Base-by-base conservation (phyloP, 805 yeast species). In the Wickerhamomyces xylosicus region DNA sequence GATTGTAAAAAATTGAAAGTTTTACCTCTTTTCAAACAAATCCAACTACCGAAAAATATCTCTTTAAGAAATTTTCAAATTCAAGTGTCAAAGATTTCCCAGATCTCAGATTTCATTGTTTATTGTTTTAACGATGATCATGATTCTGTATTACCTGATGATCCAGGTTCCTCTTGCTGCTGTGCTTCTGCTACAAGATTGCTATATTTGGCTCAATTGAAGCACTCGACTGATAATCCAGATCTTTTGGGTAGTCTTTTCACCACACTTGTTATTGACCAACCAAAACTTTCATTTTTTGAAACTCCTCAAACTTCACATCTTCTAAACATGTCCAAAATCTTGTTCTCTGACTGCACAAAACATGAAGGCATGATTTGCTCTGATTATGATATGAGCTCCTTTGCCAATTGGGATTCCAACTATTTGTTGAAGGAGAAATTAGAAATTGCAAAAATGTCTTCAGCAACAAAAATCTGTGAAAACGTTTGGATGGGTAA, bases 11-110 rank as follows among this genome's bases (percentile, higher is more conserved):
- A 50, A 25, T 39, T 67, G 40, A 42, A 50, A 35, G 56, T 66
- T 27, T 46, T 72, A 36, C 85, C 85, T 1, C 44, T 64, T 8
- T 80, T 84, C 48, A 60, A 69, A 37, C 66, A 72, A 41, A 54
- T 78, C 49, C 89, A 82, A 47, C 90, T 87, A 14, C 74, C 67
- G 41, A 65, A 71, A 33, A 92, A 95, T 4, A 77, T 85, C 5
- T 75, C 85, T 3, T 67, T 87, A 39, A 70, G 97, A 45, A 85
- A 89, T 53, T 89, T 87, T 58, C 86, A 84, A 53, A 75, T 83
- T 41, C 97, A 90, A 59, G 82, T 78, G 16, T 71, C 86, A n/a
- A 87, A 86, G 53, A 63, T 80, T 43, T 82, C 92, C 27, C 66
- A 75, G 20, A 66, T 86, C 9, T 70, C 92, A 0, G 94, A 85